Conservation (phyloP, 306 rosid genomes). For the Echinosophora koreensis region DNA sequence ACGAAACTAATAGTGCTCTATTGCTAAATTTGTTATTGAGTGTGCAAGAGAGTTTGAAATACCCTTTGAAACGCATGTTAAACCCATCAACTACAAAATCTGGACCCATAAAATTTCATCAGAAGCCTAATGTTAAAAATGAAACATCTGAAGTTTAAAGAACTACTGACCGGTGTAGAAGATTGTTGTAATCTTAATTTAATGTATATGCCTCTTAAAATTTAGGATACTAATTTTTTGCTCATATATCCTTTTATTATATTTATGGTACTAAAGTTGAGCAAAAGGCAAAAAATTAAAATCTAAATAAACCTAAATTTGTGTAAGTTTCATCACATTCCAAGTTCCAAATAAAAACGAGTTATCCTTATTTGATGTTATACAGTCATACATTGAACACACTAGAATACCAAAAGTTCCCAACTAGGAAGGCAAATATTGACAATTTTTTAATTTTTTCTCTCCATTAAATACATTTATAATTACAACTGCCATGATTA, state of each 20-base stretch:
- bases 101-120: slow-evolving; percentile 30
- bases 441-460: neutral
- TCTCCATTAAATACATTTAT: neutral
- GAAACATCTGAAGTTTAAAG: slow-evolving; percentile 34
- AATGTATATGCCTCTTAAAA: neutral
- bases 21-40: neutral
- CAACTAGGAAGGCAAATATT: slow-evolving; percentile 25
- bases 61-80: slow-evolving; percentile 22
- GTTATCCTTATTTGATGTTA: slow-evolving; percentile 8
- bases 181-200: neutral
- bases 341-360: slow-evolving; percentile 11
- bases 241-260: slow-evolving; percentile 11
- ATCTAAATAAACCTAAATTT: slow-evolving; percentile 12
- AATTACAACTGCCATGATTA: slow-evolving; percentile 8
- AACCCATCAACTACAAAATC: slow-evolving; percentile 31
- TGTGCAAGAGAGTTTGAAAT: slow-evolving; percentile 15
- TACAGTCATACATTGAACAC: slow-evolving; percentile 14
- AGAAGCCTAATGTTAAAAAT: neutral
- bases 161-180: neutral
- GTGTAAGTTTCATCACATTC: slow-evolving; percentile 8
- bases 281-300: neutral
- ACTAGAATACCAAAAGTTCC: slow-evolving; percentile 32
- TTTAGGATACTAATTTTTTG: slow-evolving; percentile 29
- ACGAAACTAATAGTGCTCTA: slow-evolving; percentile 12
- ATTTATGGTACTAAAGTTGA: slow-evolving; percentile 12